A percentile compares a stretch with the other conserved stretches of the same genome.
Evolutionary conservation across 306 rosid genomes (phyloP).

Genomic region (Vigna radiata): DNA sequence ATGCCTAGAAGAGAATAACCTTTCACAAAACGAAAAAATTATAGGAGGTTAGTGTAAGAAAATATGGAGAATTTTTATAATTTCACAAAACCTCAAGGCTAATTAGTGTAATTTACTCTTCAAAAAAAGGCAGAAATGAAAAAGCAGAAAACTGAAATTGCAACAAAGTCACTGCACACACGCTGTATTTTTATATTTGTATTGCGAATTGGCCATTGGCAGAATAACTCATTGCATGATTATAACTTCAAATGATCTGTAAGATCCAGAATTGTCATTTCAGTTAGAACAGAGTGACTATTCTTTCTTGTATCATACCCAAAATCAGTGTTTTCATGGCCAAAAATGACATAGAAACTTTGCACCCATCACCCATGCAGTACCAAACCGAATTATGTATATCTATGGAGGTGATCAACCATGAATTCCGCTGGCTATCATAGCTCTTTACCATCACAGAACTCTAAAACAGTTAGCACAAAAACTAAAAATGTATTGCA

Average conservation of each 20-base stretch:
- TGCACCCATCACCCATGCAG: constrained; percentile 9
- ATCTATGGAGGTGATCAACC: neutral
- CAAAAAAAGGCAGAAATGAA: too few species aligned
- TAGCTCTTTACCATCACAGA: neutral
- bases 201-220: neutral
- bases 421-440: neutral
- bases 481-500: neutral
- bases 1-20: too few species aligned
- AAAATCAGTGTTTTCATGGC: constrained; percentile 1
- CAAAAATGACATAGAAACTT: neutral
- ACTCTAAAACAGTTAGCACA: constrained; percentile 17
- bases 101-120: too few species aligned
- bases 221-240: constrained; percentile 4
- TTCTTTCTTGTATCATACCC: constrained; percentile 6
- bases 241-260: constrained; percentile 41
- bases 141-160: neutral
- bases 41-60: too few species aligned
- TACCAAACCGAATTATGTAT: constrained; percentile 18
- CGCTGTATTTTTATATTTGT: neutral
- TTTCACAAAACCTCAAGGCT: too few species aligned
- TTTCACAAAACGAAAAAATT: too few species aligned
- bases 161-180: constrained; percentile 14
- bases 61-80: too few species aligned
- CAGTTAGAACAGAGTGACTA: neutral
- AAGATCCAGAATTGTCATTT: constrained; percentile 67